Conservation (phyloP, 1,139 yeast species). For the Yamadazyma spencermartinsiae region DNA sequence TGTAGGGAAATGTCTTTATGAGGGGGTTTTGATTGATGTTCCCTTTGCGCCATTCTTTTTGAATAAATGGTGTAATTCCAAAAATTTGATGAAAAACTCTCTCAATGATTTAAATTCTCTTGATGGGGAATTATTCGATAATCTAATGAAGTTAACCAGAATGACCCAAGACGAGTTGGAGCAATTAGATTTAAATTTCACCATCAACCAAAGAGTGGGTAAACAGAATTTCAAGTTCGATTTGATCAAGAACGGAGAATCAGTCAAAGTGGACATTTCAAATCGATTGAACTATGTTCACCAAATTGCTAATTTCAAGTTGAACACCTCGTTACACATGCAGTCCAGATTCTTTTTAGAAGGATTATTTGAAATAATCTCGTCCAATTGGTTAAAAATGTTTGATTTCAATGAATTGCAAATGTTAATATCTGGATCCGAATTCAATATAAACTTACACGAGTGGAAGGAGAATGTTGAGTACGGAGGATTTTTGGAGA, state of each 20-base stretch:
- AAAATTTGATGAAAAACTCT: constrained; percentile 46
- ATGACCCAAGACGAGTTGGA: constrained; percentile 60
- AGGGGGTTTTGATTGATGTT: constrained; percentile 76
- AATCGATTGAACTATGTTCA: constrained; percentile 77
- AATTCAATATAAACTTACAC: constrained; percentile 61
- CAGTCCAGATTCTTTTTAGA: constrained; percentile 67
- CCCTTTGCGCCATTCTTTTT: constrained; percentile 87
- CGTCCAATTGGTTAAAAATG: constrained; percentile 76
- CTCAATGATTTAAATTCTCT: constrained; percentile 77
- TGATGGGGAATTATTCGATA: constrained; percentile 67
- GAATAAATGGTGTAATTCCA: constrained; percentile 59
- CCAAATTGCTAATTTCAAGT: constrained; percentile 73
- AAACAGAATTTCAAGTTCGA: constrained; percentile 48
- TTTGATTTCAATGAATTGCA: constrained; percentile 84
- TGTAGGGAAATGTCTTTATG: constrained; percentile 89
- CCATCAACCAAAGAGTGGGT: constrained; percentile 50
- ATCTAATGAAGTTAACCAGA: constrained; percentile 60
- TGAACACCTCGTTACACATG: constrained; percentile 59
- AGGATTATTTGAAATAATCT: constrained; percentile 70
- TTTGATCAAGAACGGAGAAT: constrained; percentile 59
- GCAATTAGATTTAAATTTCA: constrained; percentile 64
- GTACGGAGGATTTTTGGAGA: constrained; percentile 65
- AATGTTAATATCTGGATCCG: constrained; percentile 81
- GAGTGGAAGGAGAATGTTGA: constrained; percentile 67
- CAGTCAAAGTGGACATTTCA: constrained; percentile 52